Percentiles rank a stretch among this genome's conserved stretches.
These are phyloP conservation scores for Madurella fahalii DNA, from an alignment of 2,329 filamentous ascomycete genomes.

Conservation along the genomic window DNA sequence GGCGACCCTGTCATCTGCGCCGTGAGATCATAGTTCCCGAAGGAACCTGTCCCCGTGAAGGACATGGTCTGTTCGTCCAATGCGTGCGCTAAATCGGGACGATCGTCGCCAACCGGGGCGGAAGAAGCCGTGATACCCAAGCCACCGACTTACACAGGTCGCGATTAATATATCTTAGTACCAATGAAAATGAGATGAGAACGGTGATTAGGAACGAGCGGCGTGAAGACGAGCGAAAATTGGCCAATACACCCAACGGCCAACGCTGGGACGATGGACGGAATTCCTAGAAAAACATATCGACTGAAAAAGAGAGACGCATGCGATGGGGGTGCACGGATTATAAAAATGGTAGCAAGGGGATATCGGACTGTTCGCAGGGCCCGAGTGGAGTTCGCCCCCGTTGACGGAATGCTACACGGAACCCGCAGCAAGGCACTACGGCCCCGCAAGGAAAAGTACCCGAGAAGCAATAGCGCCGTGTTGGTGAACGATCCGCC, in stretches of 20 bases:
- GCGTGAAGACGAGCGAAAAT: no score
- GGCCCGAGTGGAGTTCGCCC: slow-evolving; percentile 19
- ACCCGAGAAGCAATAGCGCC: not conserved
- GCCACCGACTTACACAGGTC: not conserved
- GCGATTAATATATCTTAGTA: no score
- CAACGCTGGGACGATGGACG: not conserved
- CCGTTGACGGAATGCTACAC: slow-evolving; percentile 12
- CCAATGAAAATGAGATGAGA: no score
- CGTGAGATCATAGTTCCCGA: slow-evolving; percentile 48
- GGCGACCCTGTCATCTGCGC: slow-evolving; percentile 41
- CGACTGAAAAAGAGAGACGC: slow-evolving; percentile 2
- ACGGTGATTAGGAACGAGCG: no score
- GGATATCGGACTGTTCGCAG: slow-evolving; percentile 20
- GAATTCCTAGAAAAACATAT: not conserved
- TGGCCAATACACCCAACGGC: no score
- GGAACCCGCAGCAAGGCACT: no score
- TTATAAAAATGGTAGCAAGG: slow-evolving; percentile 12
- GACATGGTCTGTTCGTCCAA: slow-evolving; percentile 34
- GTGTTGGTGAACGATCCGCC: no score
- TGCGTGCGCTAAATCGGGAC: slow-evolving; percentile 5
- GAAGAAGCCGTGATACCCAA: not conserved
- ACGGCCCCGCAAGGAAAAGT: no score
- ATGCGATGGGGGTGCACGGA: not conserved
- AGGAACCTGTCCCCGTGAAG: slow-evolving; percentile 38
- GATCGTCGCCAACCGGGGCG: not conserved